Evolutionary conservation across 257 asterid genomes (phyloP).

Genomic region (Handroanthus guayacan): DNA sequence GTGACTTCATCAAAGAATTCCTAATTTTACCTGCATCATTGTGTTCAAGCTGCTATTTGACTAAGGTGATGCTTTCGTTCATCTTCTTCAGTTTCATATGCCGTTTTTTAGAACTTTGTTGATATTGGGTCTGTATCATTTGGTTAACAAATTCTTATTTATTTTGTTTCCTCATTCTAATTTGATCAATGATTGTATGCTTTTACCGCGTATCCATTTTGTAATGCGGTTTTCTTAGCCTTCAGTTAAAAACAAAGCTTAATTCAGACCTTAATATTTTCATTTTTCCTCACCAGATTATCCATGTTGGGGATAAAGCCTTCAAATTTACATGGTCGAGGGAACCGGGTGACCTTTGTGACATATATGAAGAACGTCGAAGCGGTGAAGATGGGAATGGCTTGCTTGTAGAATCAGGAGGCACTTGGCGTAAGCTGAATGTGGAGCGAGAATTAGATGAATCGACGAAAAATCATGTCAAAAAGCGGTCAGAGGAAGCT

Average conservation of each 20-base stretch:
- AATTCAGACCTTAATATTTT: slow-evolving; percentile 4
- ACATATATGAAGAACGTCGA: slow-evolving; percentile 87
- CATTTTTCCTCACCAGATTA: slow-evolving; percentile 58
- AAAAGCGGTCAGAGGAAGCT: slow-evolving; percentile 94
- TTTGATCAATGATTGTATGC: slow-evolving; percentile 2
- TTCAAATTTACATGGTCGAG: slow-evolving; percentile 91
- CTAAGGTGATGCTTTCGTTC: background rate
- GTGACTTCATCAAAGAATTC: slow-evolving; percentile 10
- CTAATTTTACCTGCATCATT: background rate
- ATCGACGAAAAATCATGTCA: slow-evolving; percentile 88
- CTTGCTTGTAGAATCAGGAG: slow-evolving; percentile 90
- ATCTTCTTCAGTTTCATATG: slow-evolving; percentile 14
- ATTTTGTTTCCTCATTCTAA: slow-evolving; percentile 1
- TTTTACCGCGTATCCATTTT: slow-evolving; percentile 8
- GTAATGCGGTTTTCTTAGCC: slow-evolving; percentile 2
- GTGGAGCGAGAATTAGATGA: slow-evolving; percentile 94
- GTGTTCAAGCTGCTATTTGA: background rate
- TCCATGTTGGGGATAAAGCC: slow-evolving; percentile 85
- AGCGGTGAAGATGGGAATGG: slow-evolving; percentile 91
- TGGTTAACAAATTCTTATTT: background rate
- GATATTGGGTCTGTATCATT: slow-evolving; percentile 9
- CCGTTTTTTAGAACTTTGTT: slow-evolving; percentile 16
- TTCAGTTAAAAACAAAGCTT: slow-evolving; percentile 21
- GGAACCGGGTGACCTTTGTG: slow-evolving; percentile 91
- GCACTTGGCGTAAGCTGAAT: slow-evolving; percentile 90